phyloP scores from a whole-genome alignment of 2,329 filamentous ascomycete species.

The Hortaea werneckii region DNA sequence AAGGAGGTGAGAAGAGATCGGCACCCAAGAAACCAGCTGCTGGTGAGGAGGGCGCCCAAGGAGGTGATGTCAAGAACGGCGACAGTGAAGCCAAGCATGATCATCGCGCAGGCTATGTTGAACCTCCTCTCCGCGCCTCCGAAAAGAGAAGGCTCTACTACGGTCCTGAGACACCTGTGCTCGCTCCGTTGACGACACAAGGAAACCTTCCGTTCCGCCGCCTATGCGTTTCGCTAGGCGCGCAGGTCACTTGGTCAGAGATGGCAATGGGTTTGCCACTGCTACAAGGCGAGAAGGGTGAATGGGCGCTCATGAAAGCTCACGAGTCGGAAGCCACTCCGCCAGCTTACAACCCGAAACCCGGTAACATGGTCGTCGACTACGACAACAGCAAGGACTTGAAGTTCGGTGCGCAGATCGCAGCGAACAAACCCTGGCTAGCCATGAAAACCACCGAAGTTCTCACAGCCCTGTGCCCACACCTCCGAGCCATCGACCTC shows the following conservation, averaged over 20 bases:
- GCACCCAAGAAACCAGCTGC: constrained; percentile 23
- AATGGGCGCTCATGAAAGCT: constrained; percentile 92
- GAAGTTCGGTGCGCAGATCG: constrained; percentile 86
- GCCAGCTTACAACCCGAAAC: constrained; percentile 53
- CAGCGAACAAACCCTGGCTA: constrained; percentile 83
- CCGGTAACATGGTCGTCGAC: constrained; percentile 51
- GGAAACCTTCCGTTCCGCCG: constrained; percentile 91
- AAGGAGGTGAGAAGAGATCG: constrained; percentile 16
- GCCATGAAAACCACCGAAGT: constrained; percentile 82
- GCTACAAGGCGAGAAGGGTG: constrained; percentile 77
- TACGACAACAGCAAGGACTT: constrained; percentile 79
- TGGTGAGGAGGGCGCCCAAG: neutral
- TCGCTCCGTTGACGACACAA: constrained; percentile 94
- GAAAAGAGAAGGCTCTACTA: constrained; percentile 95
- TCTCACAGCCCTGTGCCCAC: constrained; percentile 64
- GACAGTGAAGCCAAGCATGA: constrained; percentile 43
- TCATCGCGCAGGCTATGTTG: constrained; percentile 68
- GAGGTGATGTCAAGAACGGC: neutral
- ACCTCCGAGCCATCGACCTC: constrained; percentile 81
- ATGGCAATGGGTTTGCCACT: constrained; percentile 92
- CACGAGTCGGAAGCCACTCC: constrained; percentile 72
- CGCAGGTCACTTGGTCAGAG: constrained; percentile 91
- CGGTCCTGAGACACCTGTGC: constrained; percentile 78
- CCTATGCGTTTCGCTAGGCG: constrained; percentile 78
- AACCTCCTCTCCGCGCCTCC: constrained; percentile 78